Evolutionary conservation across 108 stramenopile genomes (phyloP), one percentile per base, ranked within the genome.

Genomic region (Fistulifera pelliculosa): DNA sequence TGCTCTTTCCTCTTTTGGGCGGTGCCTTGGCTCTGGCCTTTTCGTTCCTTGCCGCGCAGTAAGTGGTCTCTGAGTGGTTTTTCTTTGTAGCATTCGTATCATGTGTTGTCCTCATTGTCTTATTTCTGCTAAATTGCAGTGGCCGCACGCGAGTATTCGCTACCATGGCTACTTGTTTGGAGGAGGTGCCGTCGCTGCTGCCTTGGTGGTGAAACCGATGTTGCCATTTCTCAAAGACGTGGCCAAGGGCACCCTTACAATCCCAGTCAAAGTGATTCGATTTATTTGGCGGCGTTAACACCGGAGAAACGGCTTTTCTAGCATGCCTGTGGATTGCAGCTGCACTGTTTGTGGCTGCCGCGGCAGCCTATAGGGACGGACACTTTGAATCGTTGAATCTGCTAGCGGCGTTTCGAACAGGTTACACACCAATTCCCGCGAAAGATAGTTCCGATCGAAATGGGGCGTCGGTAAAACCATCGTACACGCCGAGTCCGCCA

Each of bases 351-450:
- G 76, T 79, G 5, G 70, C 77, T 0, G 73, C 80, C 4, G 54
- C 61, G 0, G 71, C 74, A 2, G 59, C 73, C 15, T 83, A 81
- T 56, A 69, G 72, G 45, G 81, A 89, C 64, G 69, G 79, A 26
- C 44, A 61, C 51, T 70, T 63, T 43, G 16, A 25, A 1, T 49
- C 59, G 10, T 27, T 70, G 10, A 54, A 62, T 47, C 26, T 62
- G 16, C 0, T 17, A 18, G 44, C 43, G 6, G 19, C 42, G 2
- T 50, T 66, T 28, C 15, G 54, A 3, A 25, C 18, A 15, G 72
- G 49, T 0, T 60, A 58, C 38, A 22, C 41, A 14, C 53, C 42
- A 12, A 64, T 69, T 14, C 35, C 68, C 11, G 53, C 61, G 7
- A 45, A 45, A 19, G 44, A 45, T n/a, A n/a, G n/a, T n/a, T n/a